Evolutionary conservation across 768 basidiomycete species (phyloP), one percentile per base, ranked within the genome.

Genomic region (Ephemerocybe angulata): DNA sequence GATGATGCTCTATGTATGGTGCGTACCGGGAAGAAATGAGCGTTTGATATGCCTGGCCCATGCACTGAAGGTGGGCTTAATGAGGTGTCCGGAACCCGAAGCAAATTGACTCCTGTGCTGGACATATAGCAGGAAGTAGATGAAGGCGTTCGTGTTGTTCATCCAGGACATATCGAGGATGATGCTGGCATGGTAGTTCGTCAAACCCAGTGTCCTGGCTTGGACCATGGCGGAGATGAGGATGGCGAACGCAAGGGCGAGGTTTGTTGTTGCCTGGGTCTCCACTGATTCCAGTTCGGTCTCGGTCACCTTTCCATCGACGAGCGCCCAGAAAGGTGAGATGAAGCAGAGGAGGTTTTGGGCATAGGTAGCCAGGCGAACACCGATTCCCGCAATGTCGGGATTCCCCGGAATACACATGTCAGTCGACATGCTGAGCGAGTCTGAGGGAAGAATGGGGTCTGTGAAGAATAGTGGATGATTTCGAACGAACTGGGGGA

Each of bases 341-440:
- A 62, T 48, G 40, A 69, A 64, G 40, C 60, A 56, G 22, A 69
- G 54, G 0, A 67, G 30, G 42, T 60, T 64, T 41, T 69, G 69
- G 3, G 55, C 49, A 50, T 70, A 69, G 41, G 66, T 64, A 0
- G 69, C 61, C 5, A 50, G 42, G 12, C 67, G 65, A n/a, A 70
- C 64, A 12, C 66, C 65, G 31, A 66, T 60, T 12, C 64, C 65
- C 19, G 62, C 17, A 17, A 54, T 48, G 29, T 54, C 46, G 3
- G 46, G 53, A 31, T 54, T 54, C 31, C 17, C 43, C 21, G 19
- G 28, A 13, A 54, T 37, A 17, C 33, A n/a, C n/a, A n/a, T n/a
- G n/a, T n/a, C n/a, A n/a, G n/a, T n/a, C n/a, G n/a, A n/a, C n/a
- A n/a, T n/a, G n/a, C n/a, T n/a, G n/a, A n/a, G n/a, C n/a, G n/a